A percentile compares a stretch with the other conserved stretches of the same genome.
phyloP scores from a whole-genome alignment of 2,329 filamentous ascomycete species.

The Monilinia vaccinii-corymbosi region DNA sequence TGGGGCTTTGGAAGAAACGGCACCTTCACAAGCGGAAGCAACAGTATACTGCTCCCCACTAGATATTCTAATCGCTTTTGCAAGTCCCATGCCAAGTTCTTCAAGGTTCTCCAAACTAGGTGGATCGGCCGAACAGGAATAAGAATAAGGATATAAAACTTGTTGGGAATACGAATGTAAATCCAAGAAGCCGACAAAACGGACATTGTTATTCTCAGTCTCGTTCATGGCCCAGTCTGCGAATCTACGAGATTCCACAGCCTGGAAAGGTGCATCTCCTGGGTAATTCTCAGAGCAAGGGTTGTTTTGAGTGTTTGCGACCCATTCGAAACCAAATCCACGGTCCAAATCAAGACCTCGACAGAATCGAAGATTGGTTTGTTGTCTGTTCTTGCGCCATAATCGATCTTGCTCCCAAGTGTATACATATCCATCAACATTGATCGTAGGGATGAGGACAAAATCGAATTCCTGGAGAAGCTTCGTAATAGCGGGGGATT shows the following conservation, averaged over 20 bases:
- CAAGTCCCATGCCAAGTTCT: slow-evolving; percentile 78
- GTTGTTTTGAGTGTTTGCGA: slow-evolving; percentile 57
- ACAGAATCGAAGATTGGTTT: slow-evolving; percentile 74
- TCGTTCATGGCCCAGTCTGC: slow-evolving; percentile 78
- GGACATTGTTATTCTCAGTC: slow-evolving; percentile 57
- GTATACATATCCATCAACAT: slow-evolving; percentile 91
- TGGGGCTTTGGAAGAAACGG: slow-evolving; percentile 38
- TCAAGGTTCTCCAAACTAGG: slow-evolving; percentile 86
- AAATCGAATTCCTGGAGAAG: slow-evolving; percentile 80
- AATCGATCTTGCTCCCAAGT: slow-evolving; percentile 86
- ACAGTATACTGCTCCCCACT: slow-evolving; percentile 69
- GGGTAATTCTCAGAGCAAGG: slow-evolving; percentile 89
- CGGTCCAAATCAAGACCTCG: slow-evolving; percentile 84
- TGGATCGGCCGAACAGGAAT: slow-evolving; percentile 67
- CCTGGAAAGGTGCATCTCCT: slow-evolving; percentile 75
- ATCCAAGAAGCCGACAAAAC: slow-evolving; percentile 80
- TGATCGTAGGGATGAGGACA: slow-evolving; percentile 78
- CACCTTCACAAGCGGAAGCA: slow-evolving; percentile 78
- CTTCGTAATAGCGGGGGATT: slow-evolving; percentile 60
- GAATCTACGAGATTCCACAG: slow-evolving; percentile 64
- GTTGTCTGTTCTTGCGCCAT: slow-evolving; percentile 90
- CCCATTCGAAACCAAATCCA: slow-evolving; percentile 78
- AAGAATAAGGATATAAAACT: slow-evolving; percentile 85
- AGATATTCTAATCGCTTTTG: slow-evolving; percentile 78
- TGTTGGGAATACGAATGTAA: slow-evolving; percentile 94